Evolutionary conservation across 352 stramenopile genomes (phyloP).

Genomic region (Phytophthora brassicae): DNA sequence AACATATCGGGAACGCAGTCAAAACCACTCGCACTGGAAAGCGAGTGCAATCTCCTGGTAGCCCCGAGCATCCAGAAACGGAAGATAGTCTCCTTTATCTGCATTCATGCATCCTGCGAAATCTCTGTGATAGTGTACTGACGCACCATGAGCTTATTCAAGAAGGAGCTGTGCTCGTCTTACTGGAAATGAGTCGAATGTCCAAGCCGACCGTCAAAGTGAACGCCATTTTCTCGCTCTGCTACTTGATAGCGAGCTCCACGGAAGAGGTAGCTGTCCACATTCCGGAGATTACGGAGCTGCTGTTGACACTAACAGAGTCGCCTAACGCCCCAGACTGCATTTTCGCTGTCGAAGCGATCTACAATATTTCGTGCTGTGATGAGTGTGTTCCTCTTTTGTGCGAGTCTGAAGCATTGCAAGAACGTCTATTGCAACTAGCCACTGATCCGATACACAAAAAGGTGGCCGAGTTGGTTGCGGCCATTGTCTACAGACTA

Average conservation of each 20-base stretch:
- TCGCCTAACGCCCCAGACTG: constrained; percentile 33
- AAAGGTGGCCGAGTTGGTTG: constrained; percentile 51
- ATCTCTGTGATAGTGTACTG: constrained; percentile 71
- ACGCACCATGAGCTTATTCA: constrained; percentile 77
- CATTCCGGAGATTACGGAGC: constrained; percentile 53
- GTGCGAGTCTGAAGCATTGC: constrained; percentile 29
- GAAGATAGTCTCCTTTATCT: constrained; percentile 47
- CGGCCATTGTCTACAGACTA: constrained; percentile 61
- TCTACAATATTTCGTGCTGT: constrained; percentile 81
- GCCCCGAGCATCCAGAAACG: neutral
- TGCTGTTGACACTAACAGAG: constrained; percentile 52
- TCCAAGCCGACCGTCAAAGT: constrained; percentile 52
- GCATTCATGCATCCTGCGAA: constrained; percentile 71
- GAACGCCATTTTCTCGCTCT: constrained; percentile 69
- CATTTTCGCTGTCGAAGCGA: constrained; percentile 57
- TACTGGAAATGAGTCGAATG: constrained; percentile 65
- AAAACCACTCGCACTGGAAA: neutral
- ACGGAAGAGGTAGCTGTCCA: constrained; percentile 52
- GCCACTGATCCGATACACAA: constrained; percentile 26
- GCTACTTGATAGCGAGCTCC: constrained; percentile 64
- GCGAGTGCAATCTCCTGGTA: neutral
- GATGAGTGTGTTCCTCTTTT: constrained; percentile 62
- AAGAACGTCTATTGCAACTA: constrained; percentile 46
- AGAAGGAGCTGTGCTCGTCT: constrained; percentile 45
- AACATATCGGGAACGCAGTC: constrained; percentile 30